These are phyloP conservation scores for Collybia mongolica DNA, from an alignment of 768 basidiomycete species.

Conservation along the genomic window DNA sequence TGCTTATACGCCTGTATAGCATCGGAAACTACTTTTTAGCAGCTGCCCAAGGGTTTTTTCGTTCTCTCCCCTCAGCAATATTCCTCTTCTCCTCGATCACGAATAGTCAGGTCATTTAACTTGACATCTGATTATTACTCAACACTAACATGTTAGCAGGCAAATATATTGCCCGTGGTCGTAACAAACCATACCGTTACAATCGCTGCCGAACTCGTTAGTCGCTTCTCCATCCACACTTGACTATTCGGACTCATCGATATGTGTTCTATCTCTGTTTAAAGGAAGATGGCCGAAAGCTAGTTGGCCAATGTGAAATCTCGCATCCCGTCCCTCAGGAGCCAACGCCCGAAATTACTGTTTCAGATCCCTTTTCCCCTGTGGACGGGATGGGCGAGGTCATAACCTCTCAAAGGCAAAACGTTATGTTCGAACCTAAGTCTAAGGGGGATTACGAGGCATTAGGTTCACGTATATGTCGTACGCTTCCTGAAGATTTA, in stretches of 20 bases:
- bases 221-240: conserved; percentile 29
- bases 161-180: conserved; percentile 86
- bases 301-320: conserved; percentile 93
- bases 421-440: conserved; percentile 63
- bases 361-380: conserved; percentile 38
- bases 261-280: conserved; percentile 1
- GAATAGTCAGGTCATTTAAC: conserved; percentile 53
- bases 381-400: conserved; percentile 54
- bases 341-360: conserved; percentile 25
- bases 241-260: conserved; percentile 2
- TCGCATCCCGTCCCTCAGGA: conserved; percentile 69
- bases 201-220: conserved; percentile 82
- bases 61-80: conserved; percentile 90
- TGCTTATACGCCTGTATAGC: conserved; percentile 29
- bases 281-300: conserved; percentile 70
- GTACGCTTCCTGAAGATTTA: conserved; percentile 37
- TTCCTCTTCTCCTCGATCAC: conserved; percentile 94
- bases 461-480: conserved; percentile 58
- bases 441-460: conserved; percentile 54
- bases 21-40: conserved; percentile 92
- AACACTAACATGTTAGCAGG: conserved; percentile 33
- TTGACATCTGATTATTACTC: conserved; percentile 21
- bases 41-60: conserved; percentile 86
- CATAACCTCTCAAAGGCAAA: conserved; percentile 42
- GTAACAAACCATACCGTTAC: conserved; percentile 96